Evolutionary conservation across 306 rosid species (phyloP).

Genomic region (Acmispon strigosus): DNA sequence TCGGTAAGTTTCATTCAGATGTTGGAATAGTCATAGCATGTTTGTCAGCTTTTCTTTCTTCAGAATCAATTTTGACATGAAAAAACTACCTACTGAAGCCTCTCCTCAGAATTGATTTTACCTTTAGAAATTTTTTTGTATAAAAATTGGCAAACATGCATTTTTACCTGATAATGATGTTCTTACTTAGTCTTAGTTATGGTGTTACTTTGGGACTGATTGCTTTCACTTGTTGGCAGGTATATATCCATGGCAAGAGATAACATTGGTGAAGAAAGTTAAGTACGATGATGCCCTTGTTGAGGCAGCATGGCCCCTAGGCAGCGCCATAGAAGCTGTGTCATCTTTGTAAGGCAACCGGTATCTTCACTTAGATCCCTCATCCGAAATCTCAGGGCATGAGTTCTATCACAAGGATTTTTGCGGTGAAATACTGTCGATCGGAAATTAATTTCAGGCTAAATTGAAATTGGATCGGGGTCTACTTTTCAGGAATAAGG

Average conservation of each 20-base stretch:
- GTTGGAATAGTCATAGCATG: background rate
- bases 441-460: slow-evolving; percentile 23
- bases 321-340: slow-evolving; percentile 98
- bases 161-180: background rate
- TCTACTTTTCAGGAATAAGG: slow-evolving; percentile 28
- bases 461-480: slow-evolving; percentile 26
- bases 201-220: background rate
- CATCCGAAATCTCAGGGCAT: slow-evolving; percentile 8
- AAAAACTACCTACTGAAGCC: no score
- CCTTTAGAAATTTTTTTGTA: no score
- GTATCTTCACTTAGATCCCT: slow-evolving; percentile 31
- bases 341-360: slow-evolving; percentile 48
- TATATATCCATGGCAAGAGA: slow-evolving; percentile 86
- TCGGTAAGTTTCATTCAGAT: slow-evolving; percentile 48
- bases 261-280: slow-evolving; percentile 91
- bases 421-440: slow-evolving; percentile 19
- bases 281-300: slow-evolving; percentile 66
- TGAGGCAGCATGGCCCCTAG: slow-evolving; percentile 99
- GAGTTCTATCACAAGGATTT: slow-evolving; percentile 7
- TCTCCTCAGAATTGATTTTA: background rate
- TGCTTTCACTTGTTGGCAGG: slow-evolving; percentile 44
- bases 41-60: no score
- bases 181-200: background rate
- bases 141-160: no score
- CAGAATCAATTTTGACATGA: no score